Evolutionary conservation across 805 yeast genomes (phyloP).

Genomic region (Kregervanrija delftensis): DNA sequence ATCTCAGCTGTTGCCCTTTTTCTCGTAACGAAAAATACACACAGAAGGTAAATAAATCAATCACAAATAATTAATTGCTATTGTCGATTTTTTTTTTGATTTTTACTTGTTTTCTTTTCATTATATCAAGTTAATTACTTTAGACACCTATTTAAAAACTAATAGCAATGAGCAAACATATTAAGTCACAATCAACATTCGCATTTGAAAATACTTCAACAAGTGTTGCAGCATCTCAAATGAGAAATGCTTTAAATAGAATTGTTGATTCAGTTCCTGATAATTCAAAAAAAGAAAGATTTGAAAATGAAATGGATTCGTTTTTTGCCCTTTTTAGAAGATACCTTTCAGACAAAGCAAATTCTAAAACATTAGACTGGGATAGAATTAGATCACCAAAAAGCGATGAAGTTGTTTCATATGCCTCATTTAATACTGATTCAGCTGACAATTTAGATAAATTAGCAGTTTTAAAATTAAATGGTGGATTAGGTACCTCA

Average conservation of each 20-base stretch:
- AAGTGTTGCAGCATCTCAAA: constrained; percentile 92
- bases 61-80: too few relatives aligned
- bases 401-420: constrained; percentile 83
- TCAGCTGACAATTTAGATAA: constrained; percentile 51
- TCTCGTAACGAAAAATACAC: too few relatives aligned
- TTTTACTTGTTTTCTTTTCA: background rate
- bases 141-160: too few relatives aligned
- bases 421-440: constrained; percentile 42
- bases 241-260: constrained; percentile 92
- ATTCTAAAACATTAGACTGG: constrained; percentile 84
- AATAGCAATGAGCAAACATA: constrained; percentile 39
- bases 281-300: constrained; percentile 41
- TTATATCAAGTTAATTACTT: background rate
- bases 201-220: constrained; percentile 95
- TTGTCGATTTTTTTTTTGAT: background rate
- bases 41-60: too few relatives aligned
- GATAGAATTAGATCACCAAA: constrained; percentile 91
- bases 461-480: constrained; percentile 90
- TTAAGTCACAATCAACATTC: constrained; percentile 67
- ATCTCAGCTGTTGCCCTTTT: too few relatives aligned
- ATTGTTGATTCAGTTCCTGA: constrained; percentile 76
- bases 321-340: constrained; percentile 92
- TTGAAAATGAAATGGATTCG: constrained; percentile 90
- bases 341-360: constrained; percentile 82
- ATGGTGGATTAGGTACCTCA: constrained; percentile 98